A percentile compares a stretch with the other conserved stretches of the same genome.
phyloP scores from a whole-genome alignment of 2,329 filamentous ascomycete genomes.

The Curvularia eragrostidis region DNA sequence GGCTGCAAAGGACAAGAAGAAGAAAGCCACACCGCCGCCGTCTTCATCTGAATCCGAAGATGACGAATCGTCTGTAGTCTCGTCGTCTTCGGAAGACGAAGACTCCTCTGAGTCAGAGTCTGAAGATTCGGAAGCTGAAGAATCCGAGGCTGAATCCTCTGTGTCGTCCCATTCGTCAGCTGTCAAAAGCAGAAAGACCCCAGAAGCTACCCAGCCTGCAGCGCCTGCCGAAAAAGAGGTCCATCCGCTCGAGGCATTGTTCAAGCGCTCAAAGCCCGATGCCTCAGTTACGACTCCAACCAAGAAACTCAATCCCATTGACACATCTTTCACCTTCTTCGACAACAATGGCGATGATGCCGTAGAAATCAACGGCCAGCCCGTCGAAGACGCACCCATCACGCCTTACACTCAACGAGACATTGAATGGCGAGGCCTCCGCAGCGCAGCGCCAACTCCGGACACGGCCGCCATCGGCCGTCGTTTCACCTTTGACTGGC shows the following conservation, averaged over 20 bases:
- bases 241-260: slow-evolving; percentile 90
- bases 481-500: slow-evolving; percentile 62
- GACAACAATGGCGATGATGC: slow-evolving; percentile 47
- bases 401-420: slow-evolving; percentile 86
- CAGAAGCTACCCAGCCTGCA: slow-evolving; percentile 23
- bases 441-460: slow-evolving; percentile 92
- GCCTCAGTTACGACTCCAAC: slow-evolving; percentile 43
- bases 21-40: slow-evolving; percentile 34
- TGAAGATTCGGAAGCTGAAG: slow-evolving; percentile 25
- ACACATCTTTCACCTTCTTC: slow-evolving; percentile 81
- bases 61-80: slow-evolving; percentile 47
- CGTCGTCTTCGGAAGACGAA: slow-evolving; percentile 44
- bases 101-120: slow-evolving; percentile 29
- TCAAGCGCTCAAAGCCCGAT: slow-evolving; percentile 70
- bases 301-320: slow-evolving; percentile 52
- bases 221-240: slow-evolving; percentile 55
- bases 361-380: slow-evolving; percentile 49
- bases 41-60: slow-evolving; percentile 35
- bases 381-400: slow-evolving; percentile 60
- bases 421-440: slow-evolving; percentile 73
- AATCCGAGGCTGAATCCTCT: slow-evolving; percentile 22
- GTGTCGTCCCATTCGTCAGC: slow-evolving; percentile 25
- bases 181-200: slow-evolving; percentile 17
- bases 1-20: slow-evolving; percentile 29
- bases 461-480: slow-evolving; percentile 83